A percentile compares a stretch with the other conserved stretches of the same genome.
These are phyloP conservation scores for Sporothrix phasma DNA, from an alignment of 2,329 filamentous ascomycete species.

Conservation along the genomic window DNA sequence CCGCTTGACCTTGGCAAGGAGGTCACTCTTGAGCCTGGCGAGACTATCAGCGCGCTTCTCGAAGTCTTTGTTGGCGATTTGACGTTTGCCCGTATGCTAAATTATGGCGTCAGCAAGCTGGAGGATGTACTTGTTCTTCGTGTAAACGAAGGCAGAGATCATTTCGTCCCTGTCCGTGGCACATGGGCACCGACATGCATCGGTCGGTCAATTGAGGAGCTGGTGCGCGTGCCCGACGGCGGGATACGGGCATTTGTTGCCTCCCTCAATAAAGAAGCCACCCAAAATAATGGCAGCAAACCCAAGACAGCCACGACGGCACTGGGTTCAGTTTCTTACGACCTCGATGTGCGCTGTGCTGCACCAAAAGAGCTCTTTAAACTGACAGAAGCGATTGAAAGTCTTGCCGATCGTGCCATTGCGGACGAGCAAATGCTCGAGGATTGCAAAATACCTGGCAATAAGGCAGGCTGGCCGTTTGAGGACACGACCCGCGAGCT, in stretches of 20 bases:
- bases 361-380: conserved; percentile 83
- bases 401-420: conserved; percentile 43
- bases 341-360: conserved; percentile 57
- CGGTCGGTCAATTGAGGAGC: conserved; percentile 75
- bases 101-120: conserved; percentile 53
- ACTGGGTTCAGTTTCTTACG: conserved; percentile 41
- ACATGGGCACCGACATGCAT: conserved; percentile 75
- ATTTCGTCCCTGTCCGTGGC: conserved; percentile 76
- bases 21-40: conserved; percentile 71
- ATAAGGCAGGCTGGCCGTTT: conserved; percentile 51
- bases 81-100: conserved; percentile 57
- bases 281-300: conserved; percentile 25
- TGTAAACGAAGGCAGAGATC: conserved; percentile 73
- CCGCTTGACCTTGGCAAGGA: conserved; percentile 36
- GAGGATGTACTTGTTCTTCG: conserved; percentile 85
- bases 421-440: conserved; percentile 56
- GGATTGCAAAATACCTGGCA: conserved; percentile 39
- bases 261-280: conserved; percentile 18
- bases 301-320: neutral
- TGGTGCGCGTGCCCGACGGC: conserved; percentile 75
- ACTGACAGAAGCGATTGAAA: conserved; percentile 69
- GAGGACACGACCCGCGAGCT: conserved; percentile 18
- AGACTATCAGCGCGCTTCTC: conserved; percentile 63
- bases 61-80: conserved; percentile 57
- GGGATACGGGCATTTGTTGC: conserved; percentile 52